Evolutionary conservation across 1,284 basidiomycete species (phyloP).

Genomic region (Marasmius tenuissimus): DNA sequence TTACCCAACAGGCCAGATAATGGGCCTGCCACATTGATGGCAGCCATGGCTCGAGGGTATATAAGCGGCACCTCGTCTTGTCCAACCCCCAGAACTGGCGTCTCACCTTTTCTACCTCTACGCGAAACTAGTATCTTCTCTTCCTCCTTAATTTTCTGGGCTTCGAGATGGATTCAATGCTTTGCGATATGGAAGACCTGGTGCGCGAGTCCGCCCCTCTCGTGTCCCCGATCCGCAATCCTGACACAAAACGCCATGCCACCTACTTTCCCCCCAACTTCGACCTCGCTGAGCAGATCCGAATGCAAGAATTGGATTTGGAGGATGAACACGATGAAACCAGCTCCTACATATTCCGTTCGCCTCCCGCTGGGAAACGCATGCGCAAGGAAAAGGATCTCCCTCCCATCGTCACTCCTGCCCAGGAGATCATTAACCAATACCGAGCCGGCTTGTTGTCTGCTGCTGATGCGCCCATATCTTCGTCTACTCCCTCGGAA

Average conservation of each 20-base stretch:
- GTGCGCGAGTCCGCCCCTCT: background rate
- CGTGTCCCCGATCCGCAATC: background rate
- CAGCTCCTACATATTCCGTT: conserved; percentile 37
- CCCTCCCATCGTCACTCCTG: conserved; percentile 29
- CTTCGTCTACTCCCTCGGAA: conserved; percentile 14
- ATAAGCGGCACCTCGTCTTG: background rate
- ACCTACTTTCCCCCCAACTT: conserved; percentile 28
- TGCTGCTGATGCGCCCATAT: conserved; percentile 12
- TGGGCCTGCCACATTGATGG: background rate
- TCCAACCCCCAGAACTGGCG: conserved; percentile 6
- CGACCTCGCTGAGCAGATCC: conserved; percentile 4
- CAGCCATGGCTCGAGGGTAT: background rate
- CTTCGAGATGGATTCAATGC: background rate
- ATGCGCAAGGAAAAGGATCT: conserved; percentile 15
- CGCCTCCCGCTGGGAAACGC: conserved; percentile 23
- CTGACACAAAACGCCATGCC: conserved; percentile 26
- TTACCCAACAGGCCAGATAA: background rate
- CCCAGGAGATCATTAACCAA: conserved; percentile 37
- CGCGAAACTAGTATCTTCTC: background rate
- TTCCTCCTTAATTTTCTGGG: background rate
- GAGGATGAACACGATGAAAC: conserved; percentile 22
- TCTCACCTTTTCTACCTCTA: conserved; percentile 2
- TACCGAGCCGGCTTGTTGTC: conserved; percentile 35
- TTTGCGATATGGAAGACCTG: background rate
- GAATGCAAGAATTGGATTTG: background rate